Conservation (phyloP, 441 rosid species). For the Codiaeum variegatum region DNA sequence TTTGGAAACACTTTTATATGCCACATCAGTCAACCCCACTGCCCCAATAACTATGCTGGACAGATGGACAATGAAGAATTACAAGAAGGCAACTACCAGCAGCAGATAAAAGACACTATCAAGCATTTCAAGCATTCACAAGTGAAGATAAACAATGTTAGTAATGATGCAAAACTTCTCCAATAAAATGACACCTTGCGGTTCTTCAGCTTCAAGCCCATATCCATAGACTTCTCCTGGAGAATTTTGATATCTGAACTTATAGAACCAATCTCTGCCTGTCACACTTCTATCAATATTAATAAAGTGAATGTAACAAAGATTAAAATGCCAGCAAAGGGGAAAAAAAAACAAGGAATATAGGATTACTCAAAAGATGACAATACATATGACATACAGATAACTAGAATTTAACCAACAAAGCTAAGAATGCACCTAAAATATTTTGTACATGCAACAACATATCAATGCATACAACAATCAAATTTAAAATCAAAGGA, state of each 20-base stretch:
- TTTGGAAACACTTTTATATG: background rate
- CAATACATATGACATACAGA: background rate
- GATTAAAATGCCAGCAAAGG: constrained; percentile 6
- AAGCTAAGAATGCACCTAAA: background rate
- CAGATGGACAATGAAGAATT: background rate
- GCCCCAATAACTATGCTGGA: background rate
- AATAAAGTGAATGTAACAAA: constrained; percentile 9
- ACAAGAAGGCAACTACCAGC: background rate
- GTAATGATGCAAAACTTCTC: constrained; percentile 1
- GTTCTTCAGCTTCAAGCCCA: constrained; percentile 95
- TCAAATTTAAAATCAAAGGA: no score
- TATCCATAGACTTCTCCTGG: constrained; percentile 99
- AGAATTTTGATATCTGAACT: constrained; percentile 98
- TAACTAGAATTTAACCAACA: background rate
- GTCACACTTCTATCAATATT: constrained; percentile 19
- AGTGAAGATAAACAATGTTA: background rate
- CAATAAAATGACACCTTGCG: constrained; percentile 64
- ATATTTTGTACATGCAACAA: background rate
- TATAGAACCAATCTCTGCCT: constrained; percentile 97
- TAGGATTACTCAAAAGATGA: background rate
- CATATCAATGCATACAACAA: background rate
- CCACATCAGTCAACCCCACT: background rate
- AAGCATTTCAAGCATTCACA: constrained; percentile 4
- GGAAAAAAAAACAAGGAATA: constrained; percentile 1
- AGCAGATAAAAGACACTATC: constrained; percentile 1